Conservation (phyloP, 208 protist genomes). For the Leptomonas pyrrhocoris region DNA sequence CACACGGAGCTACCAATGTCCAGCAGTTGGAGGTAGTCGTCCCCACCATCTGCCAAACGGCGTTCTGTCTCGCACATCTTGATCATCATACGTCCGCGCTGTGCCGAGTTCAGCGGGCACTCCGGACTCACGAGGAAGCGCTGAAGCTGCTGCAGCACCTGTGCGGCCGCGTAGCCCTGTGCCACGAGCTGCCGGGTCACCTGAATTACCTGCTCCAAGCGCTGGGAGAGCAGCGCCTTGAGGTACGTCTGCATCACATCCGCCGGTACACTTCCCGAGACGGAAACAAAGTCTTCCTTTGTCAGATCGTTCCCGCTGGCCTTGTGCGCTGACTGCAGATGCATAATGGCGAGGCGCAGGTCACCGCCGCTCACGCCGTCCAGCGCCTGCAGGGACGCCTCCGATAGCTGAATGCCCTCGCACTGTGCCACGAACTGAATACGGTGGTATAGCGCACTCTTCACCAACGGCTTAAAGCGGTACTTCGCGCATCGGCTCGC, state of each 20-base stretch:
- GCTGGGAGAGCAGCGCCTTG: slow-evolving; percentile 51
- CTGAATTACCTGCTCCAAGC: slow-evolving; percentile 61
- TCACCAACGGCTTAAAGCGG: slow-evolving; percentile 96
- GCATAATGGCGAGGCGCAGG: slow-evolving; percentile 96
- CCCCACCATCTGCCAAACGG: slow-evolving; percentile 74
- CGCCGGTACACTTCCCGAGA: slow-evolving; percentile 86
- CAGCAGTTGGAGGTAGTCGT: slow-evolving; percentile 89
- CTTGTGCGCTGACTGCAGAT: slow-evolving; percentile 93
- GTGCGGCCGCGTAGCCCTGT: slow-evolving; percentile 73
- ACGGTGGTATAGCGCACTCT: slow-evolving; percentile 79
- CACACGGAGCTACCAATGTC: slow-evolving; percentile 71
- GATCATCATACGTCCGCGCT: slow-evolving; percentile 59
- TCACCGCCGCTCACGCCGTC: slow-evolving; percentile 94
- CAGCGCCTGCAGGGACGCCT: slow-evolving; percentile 74
- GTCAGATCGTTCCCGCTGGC: slow-evolving; percentile 78
- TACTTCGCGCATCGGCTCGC: slow-evolving; percentile 99
- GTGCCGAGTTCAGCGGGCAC: slow-evolving; percentile 69
- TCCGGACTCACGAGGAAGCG: slow-evolving; percentile 51
- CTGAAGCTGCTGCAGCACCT: slow-evolving; percentile 84
- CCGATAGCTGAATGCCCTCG: slow-evolving; percentile 86
- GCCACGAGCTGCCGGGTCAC: slow-evolving; percentile 62
- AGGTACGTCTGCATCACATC: slow-evolving; percentile 58
- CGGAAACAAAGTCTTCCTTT: slow-evolving; percentile 81
- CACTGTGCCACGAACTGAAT: slow-evolving; percentile 86
- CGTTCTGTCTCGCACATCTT: slow-evolving; percentile 86